Conservation (phyloP, 2,329 filamentous ascomycete genomes). For the Lasiodiplodia hormozganensis region DNA sequence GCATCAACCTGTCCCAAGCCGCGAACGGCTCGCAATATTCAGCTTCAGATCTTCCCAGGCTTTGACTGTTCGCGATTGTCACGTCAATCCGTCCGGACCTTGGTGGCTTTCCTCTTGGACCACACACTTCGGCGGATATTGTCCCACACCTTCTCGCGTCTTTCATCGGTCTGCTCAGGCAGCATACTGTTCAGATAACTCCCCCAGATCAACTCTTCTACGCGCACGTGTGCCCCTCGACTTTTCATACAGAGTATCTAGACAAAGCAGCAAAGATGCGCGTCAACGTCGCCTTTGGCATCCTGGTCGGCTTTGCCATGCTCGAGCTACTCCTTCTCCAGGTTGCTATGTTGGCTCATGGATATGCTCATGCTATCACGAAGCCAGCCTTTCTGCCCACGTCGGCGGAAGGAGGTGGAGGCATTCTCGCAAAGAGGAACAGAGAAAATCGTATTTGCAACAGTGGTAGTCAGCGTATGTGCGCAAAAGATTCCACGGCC, state of each 20-base stretch:
- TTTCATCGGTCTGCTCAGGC: not conserved
- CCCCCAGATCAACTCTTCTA: not conserved
- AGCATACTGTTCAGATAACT: not conserved
- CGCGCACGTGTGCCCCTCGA: not conserved
- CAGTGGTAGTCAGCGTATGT: not conserved
- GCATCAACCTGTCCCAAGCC: not conserved
- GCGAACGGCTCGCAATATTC: not conserved
- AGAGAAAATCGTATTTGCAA: not conserved
- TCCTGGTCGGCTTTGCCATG: not conserved
- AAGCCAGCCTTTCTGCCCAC: not conserved
- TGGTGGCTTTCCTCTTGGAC: not conserved
- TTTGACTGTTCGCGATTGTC: not conserved
- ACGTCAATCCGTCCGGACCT: not conserved
- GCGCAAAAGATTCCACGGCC: no score
- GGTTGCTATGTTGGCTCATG: not conserved
- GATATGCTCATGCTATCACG: not conserved
- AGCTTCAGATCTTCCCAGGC: not conserved
- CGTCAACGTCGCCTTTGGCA: no score
- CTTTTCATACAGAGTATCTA: not conserved
- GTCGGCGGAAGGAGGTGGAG: no score
- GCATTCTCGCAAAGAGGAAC: not conserved
- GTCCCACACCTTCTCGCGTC: not conserved
- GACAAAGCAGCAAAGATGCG: not conserved
- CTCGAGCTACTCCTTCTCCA: not conserved
- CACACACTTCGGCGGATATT: not conserved